A percentile compares a stretch with the other conserved stretches of the same genome.
These are phyloP conservation scores for Auriscalpium vulgare DNA, from an alignment of 768 basidiomycete species.

Conservation along the genomic window DNA sequence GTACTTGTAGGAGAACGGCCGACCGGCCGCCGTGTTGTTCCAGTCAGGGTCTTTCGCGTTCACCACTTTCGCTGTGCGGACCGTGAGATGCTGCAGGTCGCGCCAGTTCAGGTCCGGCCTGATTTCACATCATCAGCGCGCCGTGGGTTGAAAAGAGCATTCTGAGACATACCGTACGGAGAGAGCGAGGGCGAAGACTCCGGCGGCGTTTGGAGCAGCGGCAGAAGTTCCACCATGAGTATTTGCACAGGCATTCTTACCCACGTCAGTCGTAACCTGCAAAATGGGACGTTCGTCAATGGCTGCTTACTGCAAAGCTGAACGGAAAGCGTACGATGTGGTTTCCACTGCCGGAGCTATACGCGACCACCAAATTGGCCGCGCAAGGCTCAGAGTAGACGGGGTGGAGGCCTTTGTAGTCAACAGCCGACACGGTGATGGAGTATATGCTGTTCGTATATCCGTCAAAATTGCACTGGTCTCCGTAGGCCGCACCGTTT, in stretches of 20 bases:
- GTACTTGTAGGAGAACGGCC: slow-evolving; percentile 83
- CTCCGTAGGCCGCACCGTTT: slow-evolving; percentile 84
- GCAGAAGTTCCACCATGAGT: slow-evolving; percentile 95
- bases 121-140: slow-evolving; percentile 7
- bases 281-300: slow-evolving; percentile 9
- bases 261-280: slow-evolving; percentile 92
- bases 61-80: slow-evolving; percentile 67
- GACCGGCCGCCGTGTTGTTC: slow-evolving; percentile 71
- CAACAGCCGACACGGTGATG: slow-evolving; percentile 92
- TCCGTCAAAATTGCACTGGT: slow-evolving; percentile 99
- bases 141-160: not conserved
- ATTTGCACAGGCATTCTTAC: slow-evolving; percentile 71
- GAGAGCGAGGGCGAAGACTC: slow-evolving; percentile 86
- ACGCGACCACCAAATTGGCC: slow-evolving; percentile 94
- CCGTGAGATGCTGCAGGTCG: slow-evolving; percentile 86
- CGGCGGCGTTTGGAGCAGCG: slow-evolving; percentile 93
- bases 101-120: slow-evolving; percentile 96
- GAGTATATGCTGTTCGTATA: slow-evolving; percentile 98
- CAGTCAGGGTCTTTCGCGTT: slow-evolving; percentile 92
- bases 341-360: slow-evolving; percentile 90
- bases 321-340: slow-evolving; percentile 63
- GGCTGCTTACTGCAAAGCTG: not conserved
- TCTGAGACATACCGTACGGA: slow-evolving; percentile 59
- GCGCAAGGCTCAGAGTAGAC: slow-evolving; percentile 98
- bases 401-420: slow-evolving; percentile 88